phyloP scores from a whole-genome alignment of 768 basidiomycete genomes.

The Pleurotus tuoliensis region DNA sequence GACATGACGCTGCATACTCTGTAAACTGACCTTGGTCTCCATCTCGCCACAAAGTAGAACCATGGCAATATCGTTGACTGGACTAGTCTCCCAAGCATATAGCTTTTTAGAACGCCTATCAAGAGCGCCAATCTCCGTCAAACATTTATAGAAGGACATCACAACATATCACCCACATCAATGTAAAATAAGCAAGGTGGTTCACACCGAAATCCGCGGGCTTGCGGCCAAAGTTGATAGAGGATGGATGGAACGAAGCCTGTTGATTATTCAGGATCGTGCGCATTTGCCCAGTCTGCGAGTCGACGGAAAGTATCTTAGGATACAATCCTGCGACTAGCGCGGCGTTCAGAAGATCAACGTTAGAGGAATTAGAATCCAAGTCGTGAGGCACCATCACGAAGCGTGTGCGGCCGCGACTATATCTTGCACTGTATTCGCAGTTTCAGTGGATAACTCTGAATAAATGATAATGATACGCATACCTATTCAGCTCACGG shows the following conservation, averaged over 20 bases:
- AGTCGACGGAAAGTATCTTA: conserved; percentile 77
- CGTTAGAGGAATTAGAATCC: conserved; percentile 65
- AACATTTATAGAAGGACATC: not conserved
- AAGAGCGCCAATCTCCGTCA: conserved; percentile 11
- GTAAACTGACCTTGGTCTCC: conserved; percentile 66
- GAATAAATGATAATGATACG: conserved; percentile 15
- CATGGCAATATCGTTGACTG: conserved; percentile 79
- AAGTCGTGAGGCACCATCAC: conserved; percentile 67
- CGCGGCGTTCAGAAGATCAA: conserved; percentile 70
- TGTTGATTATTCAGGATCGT: conserved; percentile 82
- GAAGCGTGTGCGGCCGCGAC: conserved; percentile 72
- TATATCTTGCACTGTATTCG: conserved; percentile 60
- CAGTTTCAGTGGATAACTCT: too few species aligned
- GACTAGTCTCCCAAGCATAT: conserved; percentile 92
- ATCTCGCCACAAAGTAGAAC: conserved; percentile 85
- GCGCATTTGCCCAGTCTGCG: conserved; percentile 54
- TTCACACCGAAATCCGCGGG: conserved; percentile 69
- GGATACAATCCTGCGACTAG: conserved; percentile 88
- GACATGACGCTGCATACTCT: not conserved
- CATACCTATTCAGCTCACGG: conserved; percentile 65
- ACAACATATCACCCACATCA: conserved; percentile 54
- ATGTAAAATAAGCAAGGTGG: conserved; percentile 80
- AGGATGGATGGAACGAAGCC: conserved; percentile 84
- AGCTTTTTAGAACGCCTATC: conserved; percentile 84
- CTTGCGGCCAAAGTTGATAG: conserved; percentile 78